Percentiles rank a stretch among this genome's conserved stretches.
phyloP scores from a whole-genome alignment of 2,329 filamentous ascomycete genomes.

The Spiromastix sp. region DNA sequence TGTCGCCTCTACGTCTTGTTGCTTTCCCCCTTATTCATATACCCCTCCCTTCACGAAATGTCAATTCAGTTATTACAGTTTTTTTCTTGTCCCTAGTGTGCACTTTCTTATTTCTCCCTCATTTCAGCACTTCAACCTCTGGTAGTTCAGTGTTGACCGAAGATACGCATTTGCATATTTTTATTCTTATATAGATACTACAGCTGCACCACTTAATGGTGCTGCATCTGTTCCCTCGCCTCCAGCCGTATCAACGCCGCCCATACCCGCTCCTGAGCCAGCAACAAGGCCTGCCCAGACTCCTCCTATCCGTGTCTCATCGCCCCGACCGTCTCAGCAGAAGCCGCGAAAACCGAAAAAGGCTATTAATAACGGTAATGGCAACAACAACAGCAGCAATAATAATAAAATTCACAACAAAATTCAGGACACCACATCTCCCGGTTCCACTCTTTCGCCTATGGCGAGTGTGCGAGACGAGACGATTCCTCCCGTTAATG shows the following conservation, averaged over 20 bases:
- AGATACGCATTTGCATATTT: neutral
- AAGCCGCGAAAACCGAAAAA: slow-evolving; percentile 46
- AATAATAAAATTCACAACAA: too few species aligned
- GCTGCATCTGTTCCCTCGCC: slow-evolving; percentile 21
- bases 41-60: too few species aligned
- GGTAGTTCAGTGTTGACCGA: neutral
- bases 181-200: slow-evolving; percentile 23
- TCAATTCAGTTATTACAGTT: neutral
- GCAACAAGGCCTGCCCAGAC: slow-evolving; percentile 30
- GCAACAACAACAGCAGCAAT: slow-evolving; percentile 39
- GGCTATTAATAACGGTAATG: slow-evolving; percentile 33
- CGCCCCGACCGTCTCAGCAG: slow-evolving; percentile 35
- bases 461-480: slow-evolving; percentile 65
- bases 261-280: slow-evolving; percentile 35
- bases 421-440: slow-evolving; percentile 19
- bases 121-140: too few species aligned
- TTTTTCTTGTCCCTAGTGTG: neutral
- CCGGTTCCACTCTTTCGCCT: too few species aligned
- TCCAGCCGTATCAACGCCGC: slow-evolving; percentile 48
- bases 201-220: slow-evolving; percentile 32
- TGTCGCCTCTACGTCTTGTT: too few species aligned
- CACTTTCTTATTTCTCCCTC: slow-evolving; percentile 6
- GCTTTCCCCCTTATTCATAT: too few species aligned
- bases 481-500: slow-evolving; percentile 88
- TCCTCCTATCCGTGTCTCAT: slow-evolving; percentile 38